Evolutionary conservation across 2,329 filamentous ascomycete species (phyloP).

Genomic region (Triangularia setosa): DNA sequence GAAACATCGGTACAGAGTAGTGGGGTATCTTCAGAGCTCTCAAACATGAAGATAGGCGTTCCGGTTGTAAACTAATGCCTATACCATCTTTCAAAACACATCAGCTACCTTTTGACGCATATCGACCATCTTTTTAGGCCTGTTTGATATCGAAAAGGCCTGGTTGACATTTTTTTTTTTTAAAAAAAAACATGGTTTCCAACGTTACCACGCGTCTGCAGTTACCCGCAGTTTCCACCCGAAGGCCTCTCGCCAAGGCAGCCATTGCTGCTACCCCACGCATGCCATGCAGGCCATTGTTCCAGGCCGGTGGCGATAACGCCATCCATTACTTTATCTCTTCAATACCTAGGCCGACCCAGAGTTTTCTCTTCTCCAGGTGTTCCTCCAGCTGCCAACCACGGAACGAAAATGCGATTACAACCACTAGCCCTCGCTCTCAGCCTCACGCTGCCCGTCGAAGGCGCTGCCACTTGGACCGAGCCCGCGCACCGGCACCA

Average conservation of each 20-base stretch:
- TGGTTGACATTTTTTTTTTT: too few relatives aligned
- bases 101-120: too few relatives aligned
- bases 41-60: too few relatives aligned
- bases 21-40: too few relatives aligned
- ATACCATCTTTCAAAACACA: too few relatives aligned
- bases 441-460: slow-evolving; percentile 10
- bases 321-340: not conserved
- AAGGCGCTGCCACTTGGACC: slow-evolving; percentile 16
- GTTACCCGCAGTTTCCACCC: not conserved
- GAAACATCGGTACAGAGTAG: not conserved
- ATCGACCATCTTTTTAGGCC: too few relatives aligned
- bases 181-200: not conserved
- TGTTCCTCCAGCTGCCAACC: not conserved
- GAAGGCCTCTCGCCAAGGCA: not conserved
- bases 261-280: not conserved
- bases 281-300: not conserved
- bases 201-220: not conserved
- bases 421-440: slow-evolving; percentile 16
- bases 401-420: slow-evolving; percentile 23
- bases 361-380: not conserved
- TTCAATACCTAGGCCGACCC: not conserved
- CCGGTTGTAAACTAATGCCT: too few relatives aligned
- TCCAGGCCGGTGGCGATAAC: slow-evolving; percentile 5
- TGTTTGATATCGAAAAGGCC: too few relatives aligned
- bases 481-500: slow-evolving; percentile 14